phyloP scores from a whole-genome alignment of 2,329 filamentous ascomycete genomes.

The Trichoderma hamatum region DNA sequence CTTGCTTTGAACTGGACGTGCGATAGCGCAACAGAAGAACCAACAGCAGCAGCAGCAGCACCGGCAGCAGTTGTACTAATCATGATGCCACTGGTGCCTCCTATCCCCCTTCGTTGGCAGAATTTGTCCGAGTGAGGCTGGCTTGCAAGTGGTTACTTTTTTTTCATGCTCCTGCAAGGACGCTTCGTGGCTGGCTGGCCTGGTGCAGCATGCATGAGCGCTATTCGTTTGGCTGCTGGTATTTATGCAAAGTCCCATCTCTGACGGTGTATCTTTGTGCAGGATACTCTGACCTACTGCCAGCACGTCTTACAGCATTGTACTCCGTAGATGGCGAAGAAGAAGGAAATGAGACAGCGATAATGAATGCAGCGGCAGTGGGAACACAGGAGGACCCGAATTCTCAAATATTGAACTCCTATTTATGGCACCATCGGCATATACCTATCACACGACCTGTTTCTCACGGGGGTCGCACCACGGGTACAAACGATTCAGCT shows the following conservation, averaged over 20 bases:
- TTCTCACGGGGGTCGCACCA: not conserved
- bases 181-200: constrained; percentile 24
- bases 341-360: not conserved
- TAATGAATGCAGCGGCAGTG: not conserved
- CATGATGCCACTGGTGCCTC: constrained; percentile 7
- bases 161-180: not conserved
- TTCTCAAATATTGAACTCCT: not conserved
- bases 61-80: not conserved
- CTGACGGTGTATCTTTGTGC: not conserved
- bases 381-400: not conserved
- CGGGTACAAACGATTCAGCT: not conserved
- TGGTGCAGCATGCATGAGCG: constrained; percentile 1
- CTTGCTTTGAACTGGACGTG: not conserved
- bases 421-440: constrained; percentile 6
- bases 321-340: not conserved
- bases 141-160: constrained; percentile 8
- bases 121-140: constrained; percentile 7
- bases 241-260: constrained; percentile 1
- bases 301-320: not conserved
- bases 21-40: no score
- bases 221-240: not conserved
- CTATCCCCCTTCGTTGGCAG: not conserved
- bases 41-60: constrained; percentile 8
- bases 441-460: constrained; percentile 5
- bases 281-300: not conserved